Evolutionary conservation across 208 protist genomes (phyloP).

Genomic region (Acanthamoeba polyphaga): DNA sequence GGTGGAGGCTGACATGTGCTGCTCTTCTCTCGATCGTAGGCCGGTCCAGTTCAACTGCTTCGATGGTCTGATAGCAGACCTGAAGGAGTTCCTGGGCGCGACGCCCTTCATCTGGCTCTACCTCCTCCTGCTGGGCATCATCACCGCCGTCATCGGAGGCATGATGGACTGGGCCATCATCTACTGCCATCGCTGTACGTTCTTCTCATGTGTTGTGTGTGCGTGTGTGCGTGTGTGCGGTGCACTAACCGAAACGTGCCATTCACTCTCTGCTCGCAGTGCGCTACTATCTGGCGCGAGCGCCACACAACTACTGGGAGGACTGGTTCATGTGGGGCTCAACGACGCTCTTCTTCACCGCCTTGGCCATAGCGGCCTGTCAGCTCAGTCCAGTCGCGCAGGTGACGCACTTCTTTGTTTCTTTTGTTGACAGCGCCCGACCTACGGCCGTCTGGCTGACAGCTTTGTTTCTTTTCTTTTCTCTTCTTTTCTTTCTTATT

Average conservation of each 20-base stretch:
- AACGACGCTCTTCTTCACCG: conserved; percentile 15
- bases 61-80: conserved; percentile 20
- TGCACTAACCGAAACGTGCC: neutral
- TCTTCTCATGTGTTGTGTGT: neutral
- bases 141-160: conserved; percentile 18
- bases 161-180: conserved; percentile 59
- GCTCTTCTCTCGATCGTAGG: neutral
- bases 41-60: neutral
- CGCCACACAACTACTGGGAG: conserved; percentile 43
- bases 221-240: neutral
- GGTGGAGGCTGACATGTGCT: neutral
- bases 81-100: conserved; percentile 47
- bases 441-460: no score
- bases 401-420: neutral
- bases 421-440: no score
- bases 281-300: neutral
- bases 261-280: neutral
- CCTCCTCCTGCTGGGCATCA: conserved; percentile 15
- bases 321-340: conserved; percentile 56
- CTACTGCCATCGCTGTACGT: conserved; percentile 44
- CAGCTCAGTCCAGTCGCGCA: conserved; percentile 30
- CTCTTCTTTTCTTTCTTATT: neutral
- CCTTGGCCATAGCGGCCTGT: conserved; percentile 1
- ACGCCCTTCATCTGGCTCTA: conserved; percentile 66
- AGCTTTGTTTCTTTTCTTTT: no score